A percentile compares a stretch with the other conserved stretches of the same genome.
These are phyloP conservation scores for Leishmania major DNA, from an alignment of 208 protist genomes.

Conservation along the genomic window DNA sequence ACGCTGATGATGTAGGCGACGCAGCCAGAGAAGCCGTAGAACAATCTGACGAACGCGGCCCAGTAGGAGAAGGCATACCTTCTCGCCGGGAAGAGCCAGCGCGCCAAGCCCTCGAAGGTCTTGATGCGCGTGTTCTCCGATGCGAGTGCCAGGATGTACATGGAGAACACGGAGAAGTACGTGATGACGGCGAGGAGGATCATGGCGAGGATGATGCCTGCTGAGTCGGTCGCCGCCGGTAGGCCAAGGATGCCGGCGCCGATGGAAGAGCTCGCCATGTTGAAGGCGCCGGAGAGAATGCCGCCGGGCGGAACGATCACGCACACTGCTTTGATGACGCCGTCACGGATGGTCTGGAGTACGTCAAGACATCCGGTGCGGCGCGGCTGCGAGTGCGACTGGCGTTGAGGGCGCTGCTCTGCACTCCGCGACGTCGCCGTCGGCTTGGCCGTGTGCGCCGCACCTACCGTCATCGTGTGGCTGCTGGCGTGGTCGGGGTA, in stretches of 20 bases:
- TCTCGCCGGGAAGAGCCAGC: slow-evolving; percentile 29
- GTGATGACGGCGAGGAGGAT: slow-evolving; percentile 45
- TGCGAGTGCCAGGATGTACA: slow-evolving; percentile 44
- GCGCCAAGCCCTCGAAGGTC: slow-evolving; percentile 50
- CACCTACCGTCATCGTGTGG: background rate
- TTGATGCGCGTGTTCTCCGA: slow-evolving; percentile 37
- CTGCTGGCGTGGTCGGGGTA: background rate
- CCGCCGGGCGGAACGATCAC: slow-evolving; percentile 38
- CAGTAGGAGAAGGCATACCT: slow-evolving; percentile 41
- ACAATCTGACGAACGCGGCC: slow-evolving; percentile 41
- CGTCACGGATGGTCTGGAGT: background rate
- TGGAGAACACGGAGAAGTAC: slow-evolving; percentile 40
- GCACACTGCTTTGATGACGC: slow-evolving; percentile 7
- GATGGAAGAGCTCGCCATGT: slow-evolving; percentile 40
- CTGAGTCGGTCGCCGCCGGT: slow-evolving; percentile 38
- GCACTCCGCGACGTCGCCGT: background rate
- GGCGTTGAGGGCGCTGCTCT: slow-evolving; percentile 1
- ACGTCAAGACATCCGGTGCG: slow-evolving; percentile 2
- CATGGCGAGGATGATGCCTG: slow-evolving; percentile 36
- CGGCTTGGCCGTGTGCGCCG: background rate
- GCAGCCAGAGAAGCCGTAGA: slow-evolving; percentile 33
- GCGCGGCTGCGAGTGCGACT: background rate
- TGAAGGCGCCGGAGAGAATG: slow-evolving; percentile 40
- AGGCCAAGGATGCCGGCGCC: slow-evolving; percentile 49
- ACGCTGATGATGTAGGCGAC: slow-evolving; percentile 46